Conservation (phyloP, 805 yeast species). For the Brettanomyces nanus region DNA sequence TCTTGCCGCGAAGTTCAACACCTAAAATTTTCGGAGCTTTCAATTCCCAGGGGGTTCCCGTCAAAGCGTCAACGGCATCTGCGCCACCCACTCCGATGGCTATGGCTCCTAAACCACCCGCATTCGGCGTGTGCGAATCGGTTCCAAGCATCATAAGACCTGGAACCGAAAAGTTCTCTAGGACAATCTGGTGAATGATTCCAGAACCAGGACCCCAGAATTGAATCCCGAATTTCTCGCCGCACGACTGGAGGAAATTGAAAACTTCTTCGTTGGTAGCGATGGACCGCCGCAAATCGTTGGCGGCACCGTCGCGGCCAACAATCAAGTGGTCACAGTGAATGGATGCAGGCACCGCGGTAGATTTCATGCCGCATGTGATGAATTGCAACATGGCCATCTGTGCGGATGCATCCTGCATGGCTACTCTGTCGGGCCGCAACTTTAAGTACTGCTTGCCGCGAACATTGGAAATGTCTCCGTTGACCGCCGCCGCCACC, state of each 20-base stretch:
- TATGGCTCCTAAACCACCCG: constrained; percentile 96
- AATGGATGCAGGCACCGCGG: constrained; percentile 91
- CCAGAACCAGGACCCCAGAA: constrained; percentile 99
- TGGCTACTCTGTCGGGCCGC: constrained; percentile 96
- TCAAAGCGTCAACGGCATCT: constrained; percentile 95
- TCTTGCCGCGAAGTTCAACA: constrained; percentile 85
- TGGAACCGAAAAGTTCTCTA: constrained; percentile 96
- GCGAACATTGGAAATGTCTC: constrained; percentile 38
- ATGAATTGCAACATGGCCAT: constrained; percentile 96
- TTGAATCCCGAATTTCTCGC: constrained; percentile 93
- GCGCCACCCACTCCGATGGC: constrained; percentile 99
- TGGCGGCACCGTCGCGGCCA: constrained; percentile 85
- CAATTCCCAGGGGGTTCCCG: constrained; percentile 93
- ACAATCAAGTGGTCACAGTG: constrained; percentile 98
- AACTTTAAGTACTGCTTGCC: constrained; percentile 88
- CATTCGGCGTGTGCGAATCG: constrained; percentile 96
- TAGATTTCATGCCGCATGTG: constrained; percentile 88
- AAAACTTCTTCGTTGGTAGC: constrained; percentile 89
- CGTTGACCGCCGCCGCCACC: constrained; percentile 52
- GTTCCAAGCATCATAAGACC: constrained; percentile 96
- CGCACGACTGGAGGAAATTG: constrained; percentile 83
- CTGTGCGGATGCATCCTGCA: constrained; percentile 99
- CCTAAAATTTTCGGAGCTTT: constrained; percentile 96
- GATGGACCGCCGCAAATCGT: constrained; percentile 80
- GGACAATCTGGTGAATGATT: constrained; percentile 92